These are phyloP conservation scores for Fusarium siculi DNA, from an alignment of 2,329 filamentous ascomycete species.

Conservation along the genomic window DNA sequence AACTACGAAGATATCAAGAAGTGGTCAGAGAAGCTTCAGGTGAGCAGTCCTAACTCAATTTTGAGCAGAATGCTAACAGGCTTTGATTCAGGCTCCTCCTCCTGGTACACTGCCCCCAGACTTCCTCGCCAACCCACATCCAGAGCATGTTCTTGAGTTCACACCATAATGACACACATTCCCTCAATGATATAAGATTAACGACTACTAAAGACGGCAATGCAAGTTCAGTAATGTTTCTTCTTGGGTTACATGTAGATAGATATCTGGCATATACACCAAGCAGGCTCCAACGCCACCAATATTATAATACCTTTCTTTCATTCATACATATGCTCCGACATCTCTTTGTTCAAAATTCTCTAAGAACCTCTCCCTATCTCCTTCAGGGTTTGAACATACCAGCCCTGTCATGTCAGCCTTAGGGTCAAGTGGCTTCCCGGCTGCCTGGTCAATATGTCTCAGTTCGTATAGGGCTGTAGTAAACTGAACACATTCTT, in stretches of 20 bases:
- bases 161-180: constrained; percentile 21
- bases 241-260: not conserved
- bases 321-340: not conserved
- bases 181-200: fast-evolving
- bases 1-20: constrained; percentile 63
- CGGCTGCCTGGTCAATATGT: not conserved
- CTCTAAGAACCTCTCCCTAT: no score
- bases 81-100: constrained; percentile 33
- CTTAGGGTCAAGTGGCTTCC: not conserved
- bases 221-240: not conserved
- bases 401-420: not conserved
- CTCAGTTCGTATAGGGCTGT: not conserved
- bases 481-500: not conserved
- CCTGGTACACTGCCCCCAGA: constrained; percentile 24
- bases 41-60: no score
- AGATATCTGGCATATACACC: not conserved
- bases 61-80: not conserved
- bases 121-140: constrained; percentile 19
- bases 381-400: fast-evolving
- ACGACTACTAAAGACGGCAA: not conserved
- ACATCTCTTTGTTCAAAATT: no score
- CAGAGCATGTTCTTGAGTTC: constrained; percentile 17
- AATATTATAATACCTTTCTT: not conserved
- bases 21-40: constrained; percentile 66
- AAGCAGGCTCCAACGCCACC: not conserved